These are phyloP conservation scores for Magnusiomyces sp. DNA, from an alignment of 1,139 yeast genomes.

Conservation along the genomic window DNA sequence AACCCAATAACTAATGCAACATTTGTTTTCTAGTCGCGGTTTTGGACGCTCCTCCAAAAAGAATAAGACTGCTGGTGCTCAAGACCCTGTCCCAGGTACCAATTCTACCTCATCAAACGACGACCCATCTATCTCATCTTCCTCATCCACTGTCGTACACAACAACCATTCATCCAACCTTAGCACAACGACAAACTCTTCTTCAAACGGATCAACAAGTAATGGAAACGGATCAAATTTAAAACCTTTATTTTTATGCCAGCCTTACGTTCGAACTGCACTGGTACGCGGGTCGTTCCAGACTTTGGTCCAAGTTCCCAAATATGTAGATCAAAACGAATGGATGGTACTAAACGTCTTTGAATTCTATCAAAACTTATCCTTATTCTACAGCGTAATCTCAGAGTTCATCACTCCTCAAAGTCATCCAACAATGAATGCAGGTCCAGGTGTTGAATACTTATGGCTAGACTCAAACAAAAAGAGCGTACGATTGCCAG, in stretches of 20 bases:
- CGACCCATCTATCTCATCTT: not conserved
- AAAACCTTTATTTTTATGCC: conserved; percentile 68
- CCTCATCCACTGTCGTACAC: conserved; percentile 1
- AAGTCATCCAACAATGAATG: conserved; percentile 87
- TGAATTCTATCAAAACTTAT: conserved; percentile 78
- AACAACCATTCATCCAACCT: conserved; percentile 22
- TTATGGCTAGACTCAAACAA: conserved; percentile 78
- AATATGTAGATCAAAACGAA: conserved; percentile 87
- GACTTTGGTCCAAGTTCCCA: conserved; percentile 90
- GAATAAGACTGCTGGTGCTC: conserved; percentile 20
- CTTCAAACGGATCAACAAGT: conserved; percentile 17
- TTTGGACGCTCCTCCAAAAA: conserved; percentile 58
- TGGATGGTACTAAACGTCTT: conserved; percentile 93
- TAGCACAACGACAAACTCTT: conserved; percentile 30
- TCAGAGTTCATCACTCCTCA: conserved; percentile 87
- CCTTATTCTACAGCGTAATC: conserved; percentile 80
- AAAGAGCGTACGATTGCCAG: conserved; percentile 80
- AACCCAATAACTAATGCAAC: not conserved
- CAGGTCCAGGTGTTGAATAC: conserved; percentile 87
- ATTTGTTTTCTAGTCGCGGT: conserved; percentile 35
- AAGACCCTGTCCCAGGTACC: not conserved
- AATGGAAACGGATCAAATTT: conserved; percentile 16
- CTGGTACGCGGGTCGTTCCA: conserved; percentile 95
- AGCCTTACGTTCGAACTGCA: conserved; percentile 90
- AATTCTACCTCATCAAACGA: not conserved